Base-by-base conservation (phyloP, 1,139 yeast genomes). In the Geotrichum histeridarum region DNA sequence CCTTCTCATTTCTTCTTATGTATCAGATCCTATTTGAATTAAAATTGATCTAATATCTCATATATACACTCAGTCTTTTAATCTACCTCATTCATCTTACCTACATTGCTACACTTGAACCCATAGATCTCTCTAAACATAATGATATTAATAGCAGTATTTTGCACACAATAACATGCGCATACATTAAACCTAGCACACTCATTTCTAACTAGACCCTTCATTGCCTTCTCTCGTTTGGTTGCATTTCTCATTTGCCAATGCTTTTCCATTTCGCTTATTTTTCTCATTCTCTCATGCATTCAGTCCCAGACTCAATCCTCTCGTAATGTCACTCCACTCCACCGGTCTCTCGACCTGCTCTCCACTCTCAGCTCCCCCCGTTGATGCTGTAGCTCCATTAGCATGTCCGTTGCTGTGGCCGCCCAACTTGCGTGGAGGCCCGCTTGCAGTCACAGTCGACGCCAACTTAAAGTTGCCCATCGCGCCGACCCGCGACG, bases 401-500 rank as follows among this genome's bases (percentile, higher is more conserved):
- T 37, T 37, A 17, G 17, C 15, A n/a, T n/a, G 39, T 6, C 37
- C 14, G 17, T 15, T 44, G 27, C 30, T 44, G 39, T 9, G 11
- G 39, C n/a, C n/a, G 18, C 35, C 22, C 32, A n/a, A 6, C 15
- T 36, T 37, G 8, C 50, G 35, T 14, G 33, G 8, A 1, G 42
- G 50, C 22, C 36, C 50, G n/a, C 33, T 27, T 7, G 38, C 38
- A 8, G 47, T 32, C 9, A 33, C 12, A 4, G 47, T 27, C 1
- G 47, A 43, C 18, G 38, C 37, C 12, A 43, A 38, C 14, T 32
- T 43, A 31, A 43, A 43, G 30, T 43, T 43, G 15, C 38, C 38
- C 37, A 43, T 31, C 8, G 47, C 37, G 15, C 38, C 38, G 3
- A 62, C 55, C 31, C 45, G 41, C n/a, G 47, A 43, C 6, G 63